These are phyloP conservation scores for Fusarium buharicum DNA, from an alignment of 2,329 filamentous ascomycete species.

Conservation along the genomic window DNA sequence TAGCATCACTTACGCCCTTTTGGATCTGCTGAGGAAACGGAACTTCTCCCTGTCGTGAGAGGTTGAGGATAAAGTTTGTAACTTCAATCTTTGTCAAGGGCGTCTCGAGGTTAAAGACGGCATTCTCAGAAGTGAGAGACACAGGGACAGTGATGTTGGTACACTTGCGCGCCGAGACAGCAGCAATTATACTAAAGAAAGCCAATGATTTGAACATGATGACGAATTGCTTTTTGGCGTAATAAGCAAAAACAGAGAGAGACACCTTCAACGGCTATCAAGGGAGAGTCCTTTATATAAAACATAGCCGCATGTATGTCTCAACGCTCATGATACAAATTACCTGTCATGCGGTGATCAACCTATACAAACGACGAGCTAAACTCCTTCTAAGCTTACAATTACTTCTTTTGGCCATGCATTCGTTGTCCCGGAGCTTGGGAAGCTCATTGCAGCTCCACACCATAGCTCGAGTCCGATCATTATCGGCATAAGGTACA, in stretches of 20 bases:
- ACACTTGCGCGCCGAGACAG: conserved; percentile 53
- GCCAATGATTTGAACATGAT: conserved; percentile 40
- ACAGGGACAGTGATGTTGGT: conserved; percentile 66
- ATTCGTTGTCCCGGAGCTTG: neutral
- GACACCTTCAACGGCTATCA: neutral
- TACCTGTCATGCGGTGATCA: conserved; percentile 18
- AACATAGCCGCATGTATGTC: neutral
- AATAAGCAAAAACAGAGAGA: conserved; percentile 12
- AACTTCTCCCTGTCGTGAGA: conserved; percentile 57
- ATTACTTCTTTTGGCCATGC: neutral
- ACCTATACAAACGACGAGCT: conserved; percentile 4
- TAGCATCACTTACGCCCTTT: conserved; percentile 52
- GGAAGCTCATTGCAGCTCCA: conserved; percentile 3
- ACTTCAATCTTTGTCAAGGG: conserved; percentile 66
- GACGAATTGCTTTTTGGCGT: neutral
- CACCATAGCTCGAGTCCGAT: conserved; percentile 8
- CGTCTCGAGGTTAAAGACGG: conserved; percentile 60
- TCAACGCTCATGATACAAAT: conserved; percentile 12
- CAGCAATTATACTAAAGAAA: conserved; percentile 42
- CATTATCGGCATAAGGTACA: conserved; percentile 1
- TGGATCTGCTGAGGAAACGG: conserved; percentile 60
- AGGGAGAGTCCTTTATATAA: conserved; percentile 33
- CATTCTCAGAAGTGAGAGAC: conserved; percentile 63
- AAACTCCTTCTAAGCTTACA: neutral
- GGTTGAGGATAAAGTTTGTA: conserved; percentile 63